Evolutionary conservation across 169 alveolate species (phyloP), one percentile per base, ranked within the genome.

Genomic region (Cystoisospora suis): DNA sequence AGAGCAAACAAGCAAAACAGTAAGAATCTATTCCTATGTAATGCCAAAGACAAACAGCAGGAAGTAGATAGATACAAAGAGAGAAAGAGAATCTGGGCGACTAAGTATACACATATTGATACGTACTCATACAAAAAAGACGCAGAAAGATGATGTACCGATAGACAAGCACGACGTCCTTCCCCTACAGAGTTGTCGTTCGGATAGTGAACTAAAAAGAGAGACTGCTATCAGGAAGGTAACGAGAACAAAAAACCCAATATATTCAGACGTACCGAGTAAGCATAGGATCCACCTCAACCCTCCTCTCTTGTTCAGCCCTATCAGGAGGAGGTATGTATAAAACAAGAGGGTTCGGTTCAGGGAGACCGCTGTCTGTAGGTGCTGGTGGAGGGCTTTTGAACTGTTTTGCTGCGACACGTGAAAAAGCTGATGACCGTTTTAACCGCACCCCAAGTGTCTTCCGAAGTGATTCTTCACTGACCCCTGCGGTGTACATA

Each of bases 271-370:
- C 92, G 38, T 75, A 94, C 96, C 94, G 38, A 40, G 97, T 94
- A 40, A 95, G 94, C 92, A 93, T 85, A 49, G 96, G 95, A 81
- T 95, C 97, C 45, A 95, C 96, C 89, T 94, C 95, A 29, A 95
- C 94, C 38, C 65, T 92, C 45, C 56, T 87, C 36, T 92, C 86
- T 34, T 90, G 92, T n/a, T n/a, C n/a, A 44, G 89, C 91, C n/a
- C 86, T 90, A 49, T 94, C 96, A 65, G 90, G 94, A 17, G 95
- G 93, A n/a, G 97, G 95, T 36, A 93, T 91, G 81, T 94, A 95
- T 20, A 95, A 91, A n/a, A 93, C 87, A 36, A 95, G 94, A 17
- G 97, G 97, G 32, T 91, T 65, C 27, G 80, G 49, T 9, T 81
- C 75, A 6, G 92, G 56, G 6, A 44, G 72, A 0, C 86, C 80